Evolutionary conservation across 2,329 filamentous ascomycete genomes (phyloP), one percentile per base, ranked within the genome.

Genomic region (Aureobasidium uvarum): DNA sequence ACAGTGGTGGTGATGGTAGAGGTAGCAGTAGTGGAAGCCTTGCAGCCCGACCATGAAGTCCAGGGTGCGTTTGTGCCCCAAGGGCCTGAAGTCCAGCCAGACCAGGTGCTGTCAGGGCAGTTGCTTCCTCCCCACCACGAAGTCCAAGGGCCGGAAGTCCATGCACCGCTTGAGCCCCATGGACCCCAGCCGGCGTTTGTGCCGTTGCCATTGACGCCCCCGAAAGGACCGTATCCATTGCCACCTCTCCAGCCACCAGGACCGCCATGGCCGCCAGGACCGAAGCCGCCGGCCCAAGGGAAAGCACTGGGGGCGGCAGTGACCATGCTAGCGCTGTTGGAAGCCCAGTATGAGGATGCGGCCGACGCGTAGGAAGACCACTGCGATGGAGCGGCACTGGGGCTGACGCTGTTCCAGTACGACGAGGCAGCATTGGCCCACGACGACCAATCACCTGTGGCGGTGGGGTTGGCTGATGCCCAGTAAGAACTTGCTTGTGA

Each of bases 41-140:
- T 68, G 68, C 74, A 76, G 23, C 69, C 74, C 6, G 71, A 67
- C 74, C 74, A 76, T 23, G 70, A 73, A 1, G 74, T 76, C 74
- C 74, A 76, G 4, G 74, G 74, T 20, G 74, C 73, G 59, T 68
- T 64, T 16, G 71, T 70, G 7, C 67, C 68, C 72, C 73, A 76
- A 18, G 72, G 56, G 36, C 70, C 73, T 23, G 67, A 69, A 0
- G 74, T 76, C 74, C 74, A 76, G 52, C 74, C 73, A 59, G 67
- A 69, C 74, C 74, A 76, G 23, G 74, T 75, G 62, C 66, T 70
- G 3, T 67, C 69, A 13, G 74, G 74, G 66, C 74, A 76, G 5
- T 69, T 73, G 45, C 67, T 65, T 38, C 70, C 72, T 18, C 74
- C 74, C 74, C 74, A 76, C 74, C 74, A 76, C 31, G 65, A 68